Evolutionary conservation across 192 early-diverging fungal genomes (phyloP).

Genomic region (Coemansia sp.): DNA sequence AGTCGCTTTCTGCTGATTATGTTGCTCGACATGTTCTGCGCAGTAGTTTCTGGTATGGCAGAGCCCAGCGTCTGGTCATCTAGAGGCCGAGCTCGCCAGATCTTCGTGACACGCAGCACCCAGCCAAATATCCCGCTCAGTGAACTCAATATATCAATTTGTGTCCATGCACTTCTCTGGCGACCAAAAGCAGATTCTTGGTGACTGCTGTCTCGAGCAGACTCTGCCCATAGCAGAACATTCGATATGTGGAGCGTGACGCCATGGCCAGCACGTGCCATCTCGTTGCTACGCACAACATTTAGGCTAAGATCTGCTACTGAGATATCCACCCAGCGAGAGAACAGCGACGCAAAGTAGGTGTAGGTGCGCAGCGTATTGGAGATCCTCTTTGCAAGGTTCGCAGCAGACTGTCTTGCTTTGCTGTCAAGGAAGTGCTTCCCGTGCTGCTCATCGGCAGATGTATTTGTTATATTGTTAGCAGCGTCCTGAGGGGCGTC

Average conservation of each 20-base stretch:
- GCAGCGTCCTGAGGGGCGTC: neutral
- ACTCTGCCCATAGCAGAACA: constrained; percentile 50
- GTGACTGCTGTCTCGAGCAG: constrained; percentile 30
- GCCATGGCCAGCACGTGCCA: constrained; percentile 49
- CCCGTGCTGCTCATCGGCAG: neutral
- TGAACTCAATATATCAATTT: constrained; percentile 26
- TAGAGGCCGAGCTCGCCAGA: constrained; percentile 1
- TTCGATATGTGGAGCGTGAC: constrained; percentile 42
- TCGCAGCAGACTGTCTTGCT: constrained; percentile 29
- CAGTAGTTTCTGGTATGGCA: neutral
- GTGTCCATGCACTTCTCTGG: constrained; percentile 16
- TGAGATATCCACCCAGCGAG: constrained; percentile 51
- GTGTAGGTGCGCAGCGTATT: constrained; percentile 47
- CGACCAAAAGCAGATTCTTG: neutral
- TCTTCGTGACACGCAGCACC: constrained; percentile 25
- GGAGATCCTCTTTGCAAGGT: constrained; percentile 42
- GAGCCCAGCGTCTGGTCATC: neutral
- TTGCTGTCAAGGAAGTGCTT: constrained; percentile 32
- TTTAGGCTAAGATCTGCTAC: constrained; percentile 39
- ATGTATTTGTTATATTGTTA: neutral
- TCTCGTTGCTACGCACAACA: constrained; percentile 38
- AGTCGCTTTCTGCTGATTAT: constrained; percentile 1
- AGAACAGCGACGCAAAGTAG: constrained; percentile 50
- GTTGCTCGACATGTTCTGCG: neutral
- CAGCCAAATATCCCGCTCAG: constrained; percentile 31